Conservation (phyloP, 148 eudicot species). For the Amaranthus palmeri region DNA sequence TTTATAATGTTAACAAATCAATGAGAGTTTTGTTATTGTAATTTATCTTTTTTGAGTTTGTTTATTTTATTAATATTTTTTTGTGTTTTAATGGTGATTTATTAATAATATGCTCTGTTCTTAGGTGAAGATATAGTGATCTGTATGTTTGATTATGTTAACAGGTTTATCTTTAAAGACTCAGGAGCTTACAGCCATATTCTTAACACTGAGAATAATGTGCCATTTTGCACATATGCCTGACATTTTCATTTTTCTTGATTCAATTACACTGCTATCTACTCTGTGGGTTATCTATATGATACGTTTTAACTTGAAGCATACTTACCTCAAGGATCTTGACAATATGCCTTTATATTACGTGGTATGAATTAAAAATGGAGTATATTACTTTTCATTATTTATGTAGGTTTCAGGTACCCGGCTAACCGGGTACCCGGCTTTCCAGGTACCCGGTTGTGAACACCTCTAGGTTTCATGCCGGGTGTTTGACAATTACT, state of each 20-base stretch:
- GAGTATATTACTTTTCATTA: too few relatives aligned
- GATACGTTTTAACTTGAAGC: slow-evolving; percentile 71
- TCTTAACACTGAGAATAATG: slow-evolving; percentile 41
- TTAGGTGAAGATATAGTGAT: not conserved
- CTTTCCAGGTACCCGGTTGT: too few relatives aligned
- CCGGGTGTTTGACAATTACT: too few relatives aligned
- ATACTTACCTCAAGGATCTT: slow-evolving; percentile 53
- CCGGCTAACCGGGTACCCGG: too few relatives aligned
- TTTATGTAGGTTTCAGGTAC: too few relatives aligned
- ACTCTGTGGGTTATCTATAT: slow-evolving; percentile 88
- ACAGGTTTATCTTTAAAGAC: slow-evolving; percentile 77
- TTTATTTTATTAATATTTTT: not conserved
- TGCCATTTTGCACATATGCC: slow-evolving; percentile 46
- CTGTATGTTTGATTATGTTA: not conserved
- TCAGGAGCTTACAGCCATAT: slow-evolving; percentile 84
- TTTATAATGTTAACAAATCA: too few relatives aligned
- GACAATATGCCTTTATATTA: slow-evolving; percentile 62
- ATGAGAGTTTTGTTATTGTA: too few relatives aligned
- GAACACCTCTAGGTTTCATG: too few relatives aligned
- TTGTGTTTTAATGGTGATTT: not conserved
- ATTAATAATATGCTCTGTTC: too few relatives aligned
- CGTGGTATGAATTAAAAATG: slow-evolving; percentile 48
- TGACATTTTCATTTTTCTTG: slow-evolving; percentile 64
- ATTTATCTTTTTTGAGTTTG: too few relatives aligned
- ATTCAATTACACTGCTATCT: slow-evolving; percentile 47